These are phyloP conservation scores for Termitomyces titanicus DNA, from an alignment of 768 basidiomycete species.

Conservation along the genomic window DNA sequence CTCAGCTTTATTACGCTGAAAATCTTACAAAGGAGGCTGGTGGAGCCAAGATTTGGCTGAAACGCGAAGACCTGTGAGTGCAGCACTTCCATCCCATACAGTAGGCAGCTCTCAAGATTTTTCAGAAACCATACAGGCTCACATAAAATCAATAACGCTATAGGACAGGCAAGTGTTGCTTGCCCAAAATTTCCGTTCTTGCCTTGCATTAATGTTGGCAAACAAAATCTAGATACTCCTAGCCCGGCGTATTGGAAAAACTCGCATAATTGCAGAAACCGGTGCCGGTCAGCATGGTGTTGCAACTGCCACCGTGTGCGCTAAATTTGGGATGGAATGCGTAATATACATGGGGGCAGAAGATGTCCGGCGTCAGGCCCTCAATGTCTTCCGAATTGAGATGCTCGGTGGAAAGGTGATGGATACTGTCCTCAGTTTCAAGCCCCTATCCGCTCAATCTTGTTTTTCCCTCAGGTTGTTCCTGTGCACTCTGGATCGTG, in stretches of 20 bases:
- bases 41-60: slow-evolving; percentile 97
- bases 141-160: slow-evolving; percentile 99
- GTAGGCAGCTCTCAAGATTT: slow-evolving; percentile 5
- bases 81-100: neutral
- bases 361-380: slow-evolving; percentile 91
- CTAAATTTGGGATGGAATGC: slow-evolving; percentile 93
- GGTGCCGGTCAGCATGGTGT: slow-evolving; percentile 99
- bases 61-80: slow-evolving; percentile 88
- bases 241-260: slow-evolving; percentile 93
- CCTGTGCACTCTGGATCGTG: slow-evolving; percentile 92
- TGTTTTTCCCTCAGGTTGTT: slow-evolving; percentile 57
- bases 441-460: neutral
- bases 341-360: slow-evolving; percentile 98
- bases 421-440: neutral
- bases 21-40: slow-evolving; percentile 86
- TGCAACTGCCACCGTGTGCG: slow-evolving; percentile 97
- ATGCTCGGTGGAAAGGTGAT: slow-evolving; percentile 91
- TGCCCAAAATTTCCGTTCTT: neutral
- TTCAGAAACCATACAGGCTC: slow-evolving; percentile 94
- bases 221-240: slow-evolving; percentile 70
- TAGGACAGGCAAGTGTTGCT: slow-evolving; percentile 74
- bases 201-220: neutral
- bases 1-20: slow-evolving; percentile 87
- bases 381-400: slow-evolving; percentile 97
- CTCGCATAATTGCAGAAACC: slow-evolving; percentile 96